A percentile compares a stretch with the other conserved stretches of the same genome.
phyloP scores from a whole-genome alignment of 2,329 filamentous ascomycete genomes.

The Metarhizium album region DNA sequence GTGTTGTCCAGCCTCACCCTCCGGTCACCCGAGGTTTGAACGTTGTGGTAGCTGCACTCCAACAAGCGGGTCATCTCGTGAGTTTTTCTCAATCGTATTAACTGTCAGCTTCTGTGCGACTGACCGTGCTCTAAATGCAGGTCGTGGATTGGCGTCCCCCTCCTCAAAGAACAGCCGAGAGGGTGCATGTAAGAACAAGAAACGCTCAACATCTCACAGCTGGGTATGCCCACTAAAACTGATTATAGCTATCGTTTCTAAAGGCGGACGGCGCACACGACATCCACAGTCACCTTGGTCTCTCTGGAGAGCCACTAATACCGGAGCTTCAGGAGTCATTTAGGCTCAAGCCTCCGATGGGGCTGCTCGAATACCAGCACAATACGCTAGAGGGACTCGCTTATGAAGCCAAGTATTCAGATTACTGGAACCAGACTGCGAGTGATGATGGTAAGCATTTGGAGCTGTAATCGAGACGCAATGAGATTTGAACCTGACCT shows the following conservation, averaged over 20 bases:
- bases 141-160: neutral
- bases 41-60: slow-evolving; percentile 26
- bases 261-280: slow-evolving; percentile 22
- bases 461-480: neutral
- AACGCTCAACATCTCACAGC: too few relatives aligned
- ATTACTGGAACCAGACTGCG: slow-evolving; percentile 51
- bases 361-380: slow-evolving; percentile 24
- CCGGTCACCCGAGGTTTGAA: slow-evolving; percentile 41
- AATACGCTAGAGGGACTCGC: slow-evolving; percentile 42
- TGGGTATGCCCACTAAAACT: neutral
- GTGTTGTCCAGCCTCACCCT: slow-evolving; percentile 39
- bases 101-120: neutral
- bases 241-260: slow-evolving; percentile 16
- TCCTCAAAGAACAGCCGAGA: neutral
- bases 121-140: neutral
- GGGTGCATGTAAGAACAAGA: neutral
- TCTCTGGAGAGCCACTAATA: slow-evolving; percentile 44
- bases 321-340: slow-evolving; percentile 28
- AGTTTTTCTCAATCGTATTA: neutral
- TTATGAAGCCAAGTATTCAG: slow-evolving; percentile 47
- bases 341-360: slow-evolving; percentile 13
- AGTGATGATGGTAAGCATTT: slow-evolving; percentile 31
- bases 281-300: slow-evolving; percentile 34
- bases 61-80: neutral
- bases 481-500: neutral